A percentile compares a stretch with the other conserved stretches of the same genome.
Evolutionary conservation across 768 basidiomycete genomes (phyloP).

Genomic region (Gelatoporia subvermispora): DNA sequence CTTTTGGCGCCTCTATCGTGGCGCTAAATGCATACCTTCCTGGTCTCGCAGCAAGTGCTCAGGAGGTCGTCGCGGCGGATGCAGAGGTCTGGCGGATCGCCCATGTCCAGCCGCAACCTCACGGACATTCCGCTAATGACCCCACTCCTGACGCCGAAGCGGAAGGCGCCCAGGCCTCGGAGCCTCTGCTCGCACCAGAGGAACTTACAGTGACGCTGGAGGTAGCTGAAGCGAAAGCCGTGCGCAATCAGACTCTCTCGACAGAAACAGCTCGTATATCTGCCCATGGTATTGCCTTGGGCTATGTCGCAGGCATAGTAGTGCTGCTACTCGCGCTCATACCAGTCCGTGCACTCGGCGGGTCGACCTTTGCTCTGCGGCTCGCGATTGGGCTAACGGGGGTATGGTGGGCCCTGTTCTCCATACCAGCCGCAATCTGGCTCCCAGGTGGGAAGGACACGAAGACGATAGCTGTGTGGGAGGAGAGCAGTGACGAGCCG

Average conservation of each 20-base stretch:
- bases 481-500: slow-evolving; percentile 9
- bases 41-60: slow-evolving; percentile 58
- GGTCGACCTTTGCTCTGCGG: slow-evolving; percentile 73
- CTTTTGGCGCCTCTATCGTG: slow-evolving; percentile 82
- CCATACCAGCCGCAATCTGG: slow-evolving; percentile 73
- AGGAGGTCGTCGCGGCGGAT: slow-evolving; percentile 44
- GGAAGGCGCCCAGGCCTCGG: slow-evolving; percentile 3
- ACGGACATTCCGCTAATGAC: neutral
- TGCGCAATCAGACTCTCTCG: slow-evolving; percentile 59
- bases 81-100: slow-evolving; percentile 21
- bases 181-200: slow-evolving; percentile 9
- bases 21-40: slow-evolving; percentile 91
- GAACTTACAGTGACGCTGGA: slow-evolving; percentile 7
- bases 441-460: slow-evolving; percentile 42
- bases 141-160: neutral
- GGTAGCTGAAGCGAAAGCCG: slow-evolving; percentile 15
- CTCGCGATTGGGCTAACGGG: slow-evolving; percentile 84
- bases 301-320: slow-evolving; percentile 79
- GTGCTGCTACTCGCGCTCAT: slow-evolving; percentile 70
- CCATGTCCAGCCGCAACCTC: slow-evolving; percentile 11
- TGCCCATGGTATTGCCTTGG: slow-evolving; percentile 78
- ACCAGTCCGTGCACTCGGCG: slow-evolving; percentile 68
- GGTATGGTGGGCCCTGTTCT: slow-evolving; percentile 83
- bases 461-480: slow-evolving; percentile 9
- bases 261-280: slow-evolving; percentile 80